A percentile compares a stretch with the other conserved stretches of the same genome.
Evolutionary conservation across 805 yeast species (phyloP).

Genomic region (Yarrowia yakushimensis): DNA sequence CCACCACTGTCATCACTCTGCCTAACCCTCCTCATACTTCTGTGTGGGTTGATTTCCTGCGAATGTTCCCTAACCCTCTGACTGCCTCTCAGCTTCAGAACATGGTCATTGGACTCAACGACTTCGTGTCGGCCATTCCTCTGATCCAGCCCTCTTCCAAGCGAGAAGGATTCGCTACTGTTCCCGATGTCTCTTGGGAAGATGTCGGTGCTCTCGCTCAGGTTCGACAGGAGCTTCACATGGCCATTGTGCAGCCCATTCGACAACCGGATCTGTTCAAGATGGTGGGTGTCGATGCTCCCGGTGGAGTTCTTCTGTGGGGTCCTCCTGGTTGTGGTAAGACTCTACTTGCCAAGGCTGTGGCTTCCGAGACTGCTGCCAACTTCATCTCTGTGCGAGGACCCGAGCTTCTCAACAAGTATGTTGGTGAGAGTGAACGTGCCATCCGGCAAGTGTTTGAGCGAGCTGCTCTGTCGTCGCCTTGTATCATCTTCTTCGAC

Average conservation of each 20-base stretch:
- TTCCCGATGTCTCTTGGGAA: constrained; percentile 95
- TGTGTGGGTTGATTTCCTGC: constrained; percentile 53
- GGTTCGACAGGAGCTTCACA: constrained; percentile 84
- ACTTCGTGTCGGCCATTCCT: constrained; percentile 81
- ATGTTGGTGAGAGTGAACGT: constrained; percentile 93
- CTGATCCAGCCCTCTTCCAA: constrained; percentile 95
- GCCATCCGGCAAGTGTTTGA: constrained; percentile 91
- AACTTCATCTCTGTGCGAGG: constrained; percentile 95
- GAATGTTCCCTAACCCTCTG: constrained; percentile 74
- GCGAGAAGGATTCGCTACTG: constrained; percentile 97
- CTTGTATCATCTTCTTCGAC: constrained; percentile 93
- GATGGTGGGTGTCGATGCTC: constrained; percentile 91
- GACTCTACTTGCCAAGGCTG: constrained; percentile 93
- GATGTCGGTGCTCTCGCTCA: constrained; percentile 85
- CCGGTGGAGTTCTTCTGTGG: constrained; percentile 96
- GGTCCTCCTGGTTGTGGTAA: constrained; percentile 99
- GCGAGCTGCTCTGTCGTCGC: constrained; percentile 88
- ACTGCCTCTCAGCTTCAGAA: constrained; percentile 72
- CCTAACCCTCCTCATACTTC: constrained; percentile 33
- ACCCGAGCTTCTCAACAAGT: constrained; percentile 89
- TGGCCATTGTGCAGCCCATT: constrained; percentile 97
- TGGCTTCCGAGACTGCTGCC: constrained; percentile 94
- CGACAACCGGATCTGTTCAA: constrained; percentile 84
- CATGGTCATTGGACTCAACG: constrained; percentile 69
- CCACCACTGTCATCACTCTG: constrained; percentile 1